A percentile compares a stretch with the other conserved stretches of the same genome.
Evolutionary conservation across 306 rosid genomes (phyloP).

Genomic region (Hippophae tibetana): DNA sequence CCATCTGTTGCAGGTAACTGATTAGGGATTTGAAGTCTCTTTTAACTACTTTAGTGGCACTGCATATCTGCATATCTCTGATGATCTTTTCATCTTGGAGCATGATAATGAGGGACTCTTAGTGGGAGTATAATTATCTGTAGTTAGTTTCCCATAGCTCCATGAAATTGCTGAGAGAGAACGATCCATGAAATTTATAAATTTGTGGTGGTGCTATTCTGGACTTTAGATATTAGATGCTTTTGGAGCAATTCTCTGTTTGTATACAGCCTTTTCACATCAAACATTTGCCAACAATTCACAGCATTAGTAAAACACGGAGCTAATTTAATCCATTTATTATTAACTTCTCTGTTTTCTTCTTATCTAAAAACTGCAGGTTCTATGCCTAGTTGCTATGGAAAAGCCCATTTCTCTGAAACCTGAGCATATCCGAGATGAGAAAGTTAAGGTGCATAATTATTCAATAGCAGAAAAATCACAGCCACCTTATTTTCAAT

Average conservation of each 20-base stretch:
- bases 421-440: constrained; percentile 93
- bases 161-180: too few species aligned
- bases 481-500: too few species aligned
- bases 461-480: too few species aligned
- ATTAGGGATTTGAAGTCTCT: constrained; percentile 15
- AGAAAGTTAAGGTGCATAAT: constrained; percentile 82
- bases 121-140: too few species aligned
- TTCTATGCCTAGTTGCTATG: constrained; percentile 92
- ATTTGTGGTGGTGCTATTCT: too few species aligned
- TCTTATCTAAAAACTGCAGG: constrained; percentile 39
- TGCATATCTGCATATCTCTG: background rate
- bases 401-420: constrained; percentile 89
- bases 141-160: too few species aligned
- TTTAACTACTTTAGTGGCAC: constrained; percentile 6
- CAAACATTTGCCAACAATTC: too few species aligned
- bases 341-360: background rate
- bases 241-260: too few species aligned
- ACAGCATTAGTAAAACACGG: too few species aligned
- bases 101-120: background rate
- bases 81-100: constrained; percentile 6
- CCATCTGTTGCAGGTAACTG: constrained; percentile 83
- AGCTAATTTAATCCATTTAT: background rate
- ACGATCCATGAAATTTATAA: too few species aligned
- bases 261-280: too few species aligned
- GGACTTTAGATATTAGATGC: too few species aligned